These are phyloP conservation scores for Diophrys appendiculata DNA, from an alignment of 73 alveolate species.

Conservation along the genomic window DNA sequence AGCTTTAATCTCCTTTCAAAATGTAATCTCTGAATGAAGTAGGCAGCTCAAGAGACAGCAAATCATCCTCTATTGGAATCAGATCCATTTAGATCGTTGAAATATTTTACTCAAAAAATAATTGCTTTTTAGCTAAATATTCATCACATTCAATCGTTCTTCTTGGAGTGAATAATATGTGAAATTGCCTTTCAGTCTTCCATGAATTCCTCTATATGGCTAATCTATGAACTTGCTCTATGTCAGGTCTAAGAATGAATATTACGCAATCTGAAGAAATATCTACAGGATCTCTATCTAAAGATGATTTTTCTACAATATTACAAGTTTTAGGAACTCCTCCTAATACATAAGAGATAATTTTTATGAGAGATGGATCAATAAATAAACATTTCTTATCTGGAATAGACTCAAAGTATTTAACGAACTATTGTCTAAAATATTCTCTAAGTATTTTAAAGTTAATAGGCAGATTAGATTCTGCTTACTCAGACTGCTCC, in stretches of 20 bases:
- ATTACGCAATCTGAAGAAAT: not conserved
- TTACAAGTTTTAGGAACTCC: conserved; percentile 8
- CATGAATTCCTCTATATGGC: conserved; percentile 26
- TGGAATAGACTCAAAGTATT: conserved; percentile 1
- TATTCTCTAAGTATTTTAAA: conserved; percentile 24
- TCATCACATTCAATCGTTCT: conserved; percentile 60
- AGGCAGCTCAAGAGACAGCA: conserved; percentile 67
- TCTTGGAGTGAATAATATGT: conserved; percentile 49
- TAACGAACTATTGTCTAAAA: conserved; percentile 5
- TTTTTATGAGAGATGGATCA: conserved; percentile 13
- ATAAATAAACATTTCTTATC: conserved; percentile 15
- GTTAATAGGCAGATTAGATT: conserved; percentile 22
- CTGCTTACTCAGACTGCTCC: no score
- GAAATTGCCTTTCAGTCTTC: conserved; percentile 24
- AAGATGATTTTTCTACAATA: conserved; percentile 3
- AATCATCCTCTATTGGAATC: conserved; percentile 82
- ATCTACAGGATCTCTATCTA: conserved; percentile 6
- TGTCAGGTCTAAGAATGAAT: conserved; percentile 21
- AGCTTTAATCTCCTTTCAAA: conserved; percentile 66
- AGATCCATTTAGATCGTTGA: conserved; percentile 48
- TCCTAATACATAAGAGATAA: conserved; percentile 19
- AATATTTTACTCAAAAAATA: conserved; percentile 46
- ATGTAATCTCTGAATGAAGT: conserved; percentile 66
- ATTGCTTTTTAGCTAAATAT: conserved; percentile 26
- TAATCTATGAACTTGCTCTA: conserved; percentile 14